A percentile compares a stretch with the other conserved stretches of the same genome.
Conservation (phyloP, 495 filamentous ascomycete species). For the Clavariopsis aquatica region DNA sequence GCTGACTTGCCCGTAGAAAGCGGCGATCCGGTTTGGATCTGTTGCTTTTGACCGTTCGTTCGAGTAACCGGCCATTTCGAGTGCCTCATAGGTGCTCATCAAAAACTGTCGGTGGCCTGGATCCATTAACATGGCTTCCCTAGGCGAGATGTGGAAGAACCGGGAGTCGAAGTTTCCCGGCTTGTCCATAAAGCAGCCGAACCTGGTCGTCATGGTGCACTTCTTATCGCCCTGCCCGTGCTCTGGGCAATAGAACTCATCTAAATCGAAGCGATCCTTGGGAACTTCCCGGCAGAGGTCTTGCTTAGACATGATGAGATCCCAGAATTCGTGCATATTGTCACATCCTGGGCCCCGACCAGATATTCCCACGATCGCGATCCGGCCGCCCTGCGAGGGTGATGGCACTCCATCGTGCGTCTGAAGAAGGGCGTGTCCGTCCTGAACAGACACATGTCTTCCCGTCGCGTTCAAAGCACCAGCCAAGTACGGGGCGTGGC, state of each 20-base stretch:
- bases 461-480: slow-evolving; percentile 58
- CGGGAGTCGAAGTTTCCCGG: slow-evolving; percentile 42
- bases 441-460: slow-evolving; percentile 34
- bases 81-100: slow-evolving; percentile 45
- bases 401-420: neutral
- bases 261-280: slow-evolving; percentile 24
- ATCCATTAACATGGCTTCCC: slow-evolving; percentile 44
- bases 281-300: slow-evolving; percentile 27
- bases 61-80: slow-evolving; percentile 46
- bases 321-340: slow-evolving; percentile 28
- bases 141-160: slow-evolving; percentile 48
- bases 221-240: slow-evolving; percentile 21
- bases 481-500: too few relatives aligned
- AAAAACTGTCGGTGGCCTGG: slow-evolving; percentile 44
- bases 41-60: too few relatives aligned
- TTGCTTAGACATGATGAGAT: slow-evolving; percentile 1
- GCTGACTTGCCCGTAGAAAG: slow-evolving; percentile 44
- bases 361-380: slow-evolving; percentile 40
- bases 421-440: neutral
- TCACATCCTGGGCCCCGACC: slow-evolving; percentile 37
- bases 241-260: slow-evolving; percentile 9
- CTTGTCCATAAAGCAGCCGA: slow-evolving; percentile 38
- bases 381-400: neutral
- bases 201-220: slow-evolving; percentile 23
- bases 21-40: slow-evolving; percentile 38